Percentiles rank a stretch among this genome's conserved stretches.
Evolutionary conservation across 2,329 filamentous ascomycete genomes (phyloP).

Genomic region (Fusarium sp.): DNA sequence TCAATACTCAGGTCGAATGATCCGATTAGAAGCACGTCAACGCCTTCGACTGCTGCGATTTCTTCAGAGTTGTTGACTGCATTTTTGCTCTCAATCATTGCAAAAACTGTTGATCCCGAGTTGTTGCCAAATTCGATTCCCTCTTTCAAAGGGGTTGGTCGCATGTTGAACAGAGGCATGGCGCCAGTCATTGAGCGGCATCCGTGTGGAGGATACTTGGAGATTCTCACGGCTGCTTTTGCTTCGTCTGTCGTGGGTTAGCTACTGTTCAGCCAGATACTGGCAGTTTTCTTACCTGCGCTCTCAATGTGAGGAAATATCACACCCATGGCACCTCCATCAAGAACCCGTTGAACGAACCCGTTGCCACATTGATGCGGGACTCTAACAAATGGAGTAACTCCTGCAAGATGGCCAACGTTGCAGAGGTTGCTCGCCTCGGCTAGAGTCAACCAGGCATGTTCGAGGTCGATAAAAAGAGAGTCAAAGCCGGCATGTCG

Average conservation of each 20-base stretch:
- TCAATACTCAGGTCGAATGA: conserved; percentile 44
- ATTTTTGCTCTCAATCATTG: conserved; percentile 44
- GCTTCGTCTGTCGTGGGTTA: conserved; percentile 47
- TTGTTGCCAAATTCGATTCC: conserved; percentile 33
- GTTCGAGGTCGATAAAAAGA: conserved; percentile 51
- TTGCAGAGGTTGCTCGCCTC: conserved; percentile 42
- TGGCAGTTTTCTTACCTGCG: background rate
- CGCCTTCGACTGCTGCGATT: conserved; percentile 45
- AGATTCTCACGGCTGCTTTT: conserved; percentile 53
- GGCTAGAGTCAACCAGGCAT: conserved; percentile 44
- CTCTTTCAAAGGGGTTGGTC: conserved; percentile 8
- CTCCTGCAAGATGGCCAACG: background rate
- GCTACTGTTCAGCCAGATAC: conserved; percentile 24
- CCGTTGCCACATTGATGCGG: background rate
- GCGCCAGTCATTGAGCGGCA: conserved; percentile 40
- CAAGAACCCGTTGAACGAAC: background rate
- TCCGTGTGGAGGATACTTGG: conserved; percentile 40
- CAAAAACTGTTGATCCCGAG: conserved; percentile 36
- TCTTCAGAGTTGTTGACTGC: conserved; percentile 40
- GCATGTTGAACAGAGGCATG: conserved; percentile 35
- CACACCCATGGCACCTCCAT: background rate
- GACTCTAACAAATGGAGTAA: background rate
- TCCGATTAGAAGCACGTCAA: conserved; percentile 47
- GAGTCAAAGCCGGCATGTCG: conserved; percentile 11
- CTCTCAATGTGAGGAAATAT: conserved; percentile 15